These are phyloP conservation scores for Monilinia laxa DNA, from an alignment of 2,329 filamentous ascomycete species.

Conservation along the genomic window DNA sequence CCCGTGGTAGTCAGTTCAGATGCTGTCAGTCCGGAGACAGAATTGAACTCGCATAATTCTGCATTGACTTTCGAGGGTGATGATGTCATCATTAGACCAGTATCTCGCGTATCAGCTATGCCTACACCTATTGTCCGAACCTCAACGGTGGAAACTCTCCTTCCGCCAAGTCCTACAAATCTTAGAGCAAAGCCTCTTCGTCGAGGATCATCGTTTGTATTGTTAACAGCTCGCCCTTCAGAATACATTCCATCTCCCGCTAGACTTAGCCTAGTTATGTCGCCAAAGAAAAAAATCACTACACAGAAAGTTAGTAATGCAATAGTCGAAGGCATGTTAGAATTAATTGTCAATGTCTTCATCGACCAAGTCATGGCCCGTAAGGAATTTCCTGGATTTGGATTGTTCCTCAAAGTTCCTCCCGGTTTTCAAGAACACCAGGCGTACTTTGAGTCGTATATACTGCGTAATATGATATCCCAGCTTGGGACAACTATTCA, in stretches of 20 bases:
- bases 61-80: slow-evolving; percentile 81
- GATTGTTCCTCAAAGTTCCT: slow-evolving; percentile 81
- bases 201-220: slow-evolving; percentile 85
- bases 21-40: slow-evolving; percentile 76
- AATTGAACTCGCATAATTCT: slow-evolving; percentile 81
- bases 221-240: slow-evolving; percentile 71
- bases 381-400: slow-evolving; percentile 89
- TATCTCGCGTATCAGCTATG: slow-evolving; percentile 54
- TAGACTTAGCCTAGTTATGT: slow-evolving; percentile 62
- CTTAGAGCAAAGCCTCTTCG: slow-evolving; percentile 63
- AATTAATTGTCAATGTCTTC: slow-evolving; percentile 77
- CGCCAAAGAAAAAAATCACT: slow-evolving; percentile 54
- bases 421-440: slow-evolving; percentile 94
- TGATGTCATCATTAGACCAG: slow-evolving; percentile 72
- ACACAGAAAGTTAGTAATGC: slow-evolving; percentile 60
- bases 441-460: slow-evolving; percentile 89
- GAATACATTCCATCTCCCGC: slow-evolving; percentile 58
- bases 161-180: slow-evolving; percentile 45
- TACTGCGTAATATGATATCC: slow-evolving; percentile 72
- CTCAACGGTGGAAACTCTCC: slow-evolving; percentile 55
- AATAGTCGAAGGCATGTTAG: slow-evolving; percentile 73
- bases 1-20: slow-evolving; percentile 87
- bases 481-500: slow-evolving; percentile 70
- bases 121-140: slow-evolving; percentile 72
- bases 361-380: slow-evolving; percentile 79